Percentiles rank a stretch among this genome's conserved stretches.
These are phyloP conservation scores for Globisporangium emineosum DNA, from an alignment of 352 stramenopile genomes.

Conservation along the genomic window DNA sequence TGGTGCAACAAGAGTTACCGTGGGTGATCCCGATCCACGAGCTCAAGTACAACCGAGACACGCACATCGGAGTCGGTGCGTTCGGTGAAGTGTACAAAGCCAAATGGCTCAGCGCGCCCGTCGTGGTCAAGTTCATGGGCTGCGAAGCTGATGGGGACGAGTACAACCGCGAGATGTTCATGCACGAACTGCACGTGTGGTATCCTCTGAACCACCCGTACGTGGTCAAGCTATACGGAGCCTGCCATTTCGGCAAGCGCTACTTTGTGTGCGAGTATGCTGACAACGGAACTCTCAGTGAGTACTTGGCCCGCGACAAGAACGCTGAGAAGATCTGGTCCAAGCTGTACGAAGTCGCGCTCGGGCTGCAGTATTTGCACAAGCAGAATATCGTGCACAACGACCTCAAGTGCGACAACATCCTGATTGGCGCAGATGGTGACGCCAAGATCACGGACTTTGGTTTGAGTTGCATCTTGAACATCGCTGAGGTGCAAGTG, in stretches of 20 bases:
- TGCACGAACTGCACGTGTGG: not conserved
- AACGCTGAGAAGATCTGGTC: conserved; percentile 29
- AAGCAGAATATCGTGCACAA: conserved; percentile 16
- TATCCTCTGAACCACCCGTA: not conserved
- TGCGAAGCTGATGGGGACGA: not conserved
- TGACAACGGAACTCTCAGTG: not conserved
- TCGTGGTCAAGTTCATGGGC: conserved; percentile 8
- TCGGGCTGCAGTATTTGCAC: conserved; percentile 22
- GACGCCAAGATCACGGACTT: conserved; percentile 24
- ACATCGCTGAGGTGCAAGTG: not conserved
- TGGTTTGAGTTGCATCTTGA: conserved; percentile 9
- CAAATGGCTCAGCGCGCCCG: not conserved
- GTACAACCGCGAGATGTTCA: conserved; percentile 2
- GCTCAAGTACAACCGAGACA: conserved; percentile 2
- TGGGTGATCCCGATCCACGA: not conserved
- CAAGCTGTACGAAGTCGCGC: conserved; percentile 21
- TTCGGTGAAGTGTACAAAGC: conserved; percentile 3
- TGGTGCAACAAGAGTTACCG: not conserved
- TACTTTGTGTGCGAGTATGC: too few relatives aligned
- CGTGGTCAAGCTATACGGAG: conserved; percentile 3
- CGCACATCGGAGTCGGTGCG: not conserved
- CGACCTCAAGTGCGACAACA: conserved; percentile 23
- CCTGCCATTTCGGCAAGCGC: too few relatives aligned
- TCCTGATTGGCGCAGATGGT: conserved; percentile 19
- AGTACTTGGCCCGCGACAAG: conserved; percentile 1